These are phyloP conservation scores for Emergomyces orientalis DNA, from an alignment of 2,329 filamentous ascomycete genomes.

Conservation along the genomic window DNA sequence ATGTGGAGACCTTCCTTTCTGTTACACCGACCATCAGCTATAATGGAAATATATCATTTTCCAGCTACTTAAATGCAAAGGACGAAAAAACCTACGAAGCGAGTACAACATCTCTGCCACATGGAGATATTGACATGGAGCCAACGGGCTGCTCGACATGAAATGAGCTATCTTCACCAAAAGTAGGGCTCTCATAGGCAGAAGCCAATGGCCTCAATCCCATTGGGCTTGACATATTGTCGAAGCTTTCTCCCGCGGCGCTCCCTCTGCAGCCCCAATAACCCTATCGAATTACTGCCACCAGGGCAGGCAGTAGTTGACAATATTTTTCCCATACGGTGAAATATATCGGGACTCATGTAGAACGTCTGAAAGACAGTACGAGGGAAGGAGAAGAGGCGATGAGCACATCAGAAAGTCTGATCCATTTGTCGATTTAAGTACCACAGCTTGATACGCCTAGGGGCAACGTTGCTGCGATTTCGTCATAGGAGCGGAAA, in stretches of 20 bases:
- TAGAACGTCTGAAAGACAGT: background rate
- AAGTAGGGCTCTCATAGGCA: constrained; percentile 77
- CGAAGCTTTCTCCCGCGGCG: background rate
- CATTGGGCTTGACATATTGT: constrained; percentile 12
- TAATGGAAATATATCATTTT: background rate
- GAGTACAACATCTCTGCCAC: constrained; percentile 79
- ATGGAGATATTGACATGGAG: constrained; percentile 86
- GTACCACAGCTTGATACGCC: background rate
- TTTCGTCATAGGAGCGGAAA: background rate
- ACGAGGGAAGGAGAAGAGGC: background rate
- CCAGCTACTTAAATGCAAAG: background rate
- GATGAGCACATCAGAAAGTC: background rate
- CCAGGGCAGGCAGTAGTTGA: background rate
- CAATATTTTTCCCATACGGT: background rate
- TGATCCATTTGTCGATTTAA: too few species aligned
- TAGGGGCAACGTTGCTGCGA: background rate
- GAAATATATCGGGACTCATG: background rate
- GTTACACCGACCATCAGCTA: constrained; percentile 14
- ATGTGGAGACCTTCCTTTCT: constrained; percentile 79
- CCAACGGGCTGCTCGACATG: constrained; percentile 71
- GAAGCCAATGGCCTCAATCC: constrained; percentile 35
- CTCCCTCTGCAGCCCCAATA: background rate
- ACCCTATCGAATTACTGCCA: background rate
- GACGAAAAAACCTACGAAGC: constrained; percentile 51
- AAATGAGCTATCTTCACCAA: constrained; percentile 75